Evolutionary conservation across 2,329 filamentous ascomycete genomes (phyloP).

Genomic region (Aspergillus intermedius): DNA sequence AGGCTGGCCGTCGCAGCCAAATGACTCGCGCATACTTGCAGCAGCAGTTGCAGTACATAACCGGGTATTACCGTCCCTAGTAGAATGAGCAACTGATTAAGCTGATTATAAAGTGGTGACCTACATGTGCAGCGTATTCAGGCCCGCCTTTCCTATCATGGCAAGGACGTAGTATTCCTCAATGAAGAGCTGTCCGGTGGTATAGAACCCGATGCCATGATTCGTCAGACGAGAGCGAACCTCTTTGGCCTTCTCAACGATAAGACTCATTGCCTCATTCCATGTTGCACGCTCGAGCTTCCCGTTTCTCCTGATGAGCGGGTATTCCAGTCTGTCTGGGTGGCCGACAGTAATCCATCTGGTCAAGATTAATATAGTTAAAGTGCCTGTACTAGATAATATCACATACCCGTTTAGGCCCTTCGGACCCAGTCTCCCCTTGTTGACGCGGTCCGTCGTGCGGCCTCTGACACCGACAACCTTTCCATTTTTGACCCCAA

Average conservation of each 20-base stretch:
- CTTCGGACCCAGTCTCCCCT: slow-evolving; percentile 31
- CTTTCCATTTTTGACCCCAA: slow-evolving; percentile 31
- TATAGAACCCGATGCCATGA: slow-evolving; percentile 37
- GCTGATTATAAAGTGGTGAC: slow-evolving; percentile 2
- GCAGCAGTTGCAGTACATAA: slow-evolving; percentile 36
- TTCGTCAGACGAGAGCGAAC: slow-evolving; percentile 25
- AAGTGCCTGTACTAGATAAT: no score
- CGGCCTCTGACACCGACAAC: slow-evolving; percentile 33
- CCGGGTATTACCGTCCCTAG: slow-evolving; percentile 35
- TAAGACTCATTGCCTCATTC: slow-evolving; percentile 35
- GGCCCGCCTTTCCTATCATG: slow-evolving; percentile 32
- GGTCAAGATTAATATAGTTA: no score
- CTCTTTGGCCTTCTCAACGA: slow-evolving; percentile 26
- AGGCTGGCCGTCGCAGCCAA: slow-evolving; percentile 34
- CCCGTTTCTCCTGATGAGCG: slow-evolving; percentile 29
- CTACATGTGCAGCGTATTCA: slow-evolving; percentile 34
- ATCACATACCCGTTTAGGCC: slow-evolving; percentile 25
- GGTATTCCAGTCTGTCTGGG: slow-evolving; percentile 26
- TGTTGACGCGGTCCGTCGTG: slow-evolving; percentile 28
- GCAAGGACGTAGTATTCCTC: slow-evolving; percentile 38
- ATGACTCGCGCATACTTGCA: slow-evolving; percentile 34
- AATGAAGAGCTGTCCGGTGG: slow-evolving; percentile 32
- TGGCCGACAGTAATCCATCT: slow-evolving; percentile 25
- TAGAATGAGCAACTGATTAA: no score
- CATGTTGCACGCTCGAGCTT: slow-evolving; percentile 28